Base-by-base conservation (phyloP, 1,284 basidiomycete species). In the Pseudozyma tsukubaensis region DNA sequence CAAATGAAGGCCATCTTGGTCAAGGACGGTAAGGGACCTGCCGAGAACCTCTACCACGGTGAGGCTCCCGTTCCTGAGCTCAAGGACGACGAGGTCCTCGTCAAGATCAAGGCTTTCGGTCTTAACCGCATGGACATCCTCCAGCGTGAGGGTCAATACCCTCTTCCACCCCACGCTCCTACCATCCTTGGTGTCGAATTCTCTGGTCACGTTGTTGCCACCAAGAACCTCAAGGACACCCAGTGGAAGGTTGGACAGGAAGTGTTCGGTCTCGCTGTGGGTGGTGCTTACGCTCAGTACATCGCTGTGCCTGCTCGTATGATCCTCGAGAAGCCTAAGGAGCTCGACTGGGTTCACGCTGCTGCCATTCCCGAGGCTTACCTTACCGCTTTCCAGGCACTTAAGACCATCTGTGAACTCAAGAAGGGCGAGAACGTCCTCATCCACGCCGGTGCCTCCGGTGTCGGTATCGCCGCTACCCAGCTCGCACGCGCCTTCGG, bases 101-200 rank as follows among this genome's bases (percentile, higher is more conserved):
- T 96, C 62, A 77, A 77, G 55, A 76, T 83, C 61, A 65, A 72
- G 19, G 80, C 80, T 0, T 82, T 82, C 61, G 83, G 79, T 12
- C 68, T 84, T 35, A 84, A 84, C 61, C 75, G 83, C 21, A 83
- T 83, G 81, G 83, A 84, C 68, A 72, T 79, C 47, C 56, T 83
- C 40, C 82, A 84, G 70, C 75, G 83, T 19, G 80, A 83, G 51
- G 83, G 83, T 16, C 59, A 78, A 39, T 84, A 83, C 83, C 91
- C 93, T 1, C 84, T 90, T 3, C 95, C 94, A 10, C 88, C 91
- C 14, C 92, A 91, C 52, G 89, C 90, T 14, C 91, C 91, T 16
- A 85, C 87, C 50, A 91, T 96, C 81, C 88, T 97, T 29, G 94
- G 96, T 9, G 93, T 97, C 58, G 95, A 97, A 85, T 97, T 97